Evolutionary conservation across 2,329 filamentous ascomycete species (phyloP), one percentile per base, ranked within the genome.

Genomic region (Chalaropsis ovoidea): DNA sequence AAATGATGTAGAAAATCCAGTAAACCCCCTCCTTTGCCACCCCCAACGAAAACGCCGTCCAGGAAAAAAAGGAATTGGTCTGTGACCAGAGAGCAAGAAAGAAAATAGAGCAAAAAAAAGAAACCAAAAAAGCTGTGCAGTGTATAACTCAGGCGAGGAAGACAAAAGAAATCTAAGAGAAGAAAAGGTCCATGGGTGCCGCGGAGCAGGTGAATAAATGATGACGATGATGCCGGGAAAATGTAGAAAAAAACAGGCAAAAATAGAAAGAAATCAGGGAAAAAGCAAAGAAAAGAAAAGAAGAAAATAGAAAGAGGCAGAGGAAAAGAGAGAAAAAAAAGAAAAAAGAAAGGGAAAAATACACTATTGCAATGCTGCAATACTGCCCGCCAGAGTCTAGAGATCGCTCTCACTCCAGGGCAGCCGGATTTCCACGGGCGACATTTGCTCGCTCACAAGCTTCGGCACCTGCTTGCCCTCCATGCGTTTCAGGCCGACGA

Each of bases 391-490:
- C n/a, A n/a, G n/a, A 31, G 31, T 62, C 64, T 65, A 66, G 19
- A 62, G n/a, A 58, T 62, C 64, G 8, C 64, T 71, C 68, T 75
- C 72, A 1, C 71, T 74, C 81, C 81, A 83, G 13, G 81, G 81
- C 69, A 83, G 68, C 65, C 72, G 75, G 45, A 84, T 79, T 68
- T 78, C 77, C 11, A 85, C 81, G 19, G 78, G 75, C 69, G 69
- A 72, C 79, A 85, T 80, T 60, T 81, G 74, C 70, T 74, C 74
- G 70, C 75, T 76, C 3, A 79, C 77, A 74, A 83, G 74, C 47
- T 75, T 72, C n/a, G 75, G 77, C 70, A 91, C 72, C 71, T 80
- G 79, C 70, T 77, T 78, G 11, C 86, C 79, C 52, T 80, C 79
- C n/a, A 74, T 56, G 4, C 67, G 70, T 52, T 65, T 72, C 68